A percentile compares a stretch with the other conserved stretches of the same genome.
These are phyloP conservation scores for Ustilago hordei DNA, from an alignment of 1,284 basidiomycete species.

Conservation along the genomic window DNA sequence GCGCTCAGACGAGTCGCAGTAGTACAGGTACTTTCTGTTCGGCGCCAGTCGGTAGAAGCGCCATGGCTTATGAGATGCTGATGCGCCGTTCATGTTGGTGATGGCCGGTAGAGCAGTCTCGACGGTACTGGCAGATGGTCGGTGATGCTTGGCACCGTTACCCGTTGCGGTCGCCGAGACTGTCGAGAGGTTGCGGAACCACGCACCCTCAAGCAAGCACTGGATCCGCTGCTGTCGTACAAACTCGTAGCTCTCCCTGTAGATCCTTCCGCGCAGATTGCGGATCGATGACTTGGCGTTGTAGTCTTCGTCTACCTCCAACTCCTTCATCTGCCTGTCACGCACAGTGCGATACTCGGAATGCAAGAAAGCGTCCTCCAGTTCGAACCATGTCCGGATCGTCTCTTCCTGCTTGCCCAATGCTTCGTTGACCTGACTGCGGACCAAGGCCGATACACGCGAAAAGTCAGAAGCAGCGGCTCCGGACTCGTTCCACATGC, in stretches of 20 bases:
- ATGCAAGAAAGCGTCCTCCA: slow-evolving; percentile 85
- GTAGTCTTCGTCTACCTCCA: slow-evolving; percentile 88
- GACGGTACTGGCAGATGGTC: slow-evolving; percentile 38
- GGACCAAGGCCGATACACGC: slow-evolving; percentile 83
- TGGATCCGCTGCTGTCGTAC: slow-evolving; percentile 89
- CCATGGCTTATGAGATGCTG: slow-evolving; percentile 50
- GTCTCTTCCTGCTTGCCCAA: slow-evolving; percentile 79
- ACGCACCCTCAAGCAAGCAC: slow-evolving; percentile 87
- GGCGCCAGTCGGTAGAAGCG: slow-evolving; percentile 70
- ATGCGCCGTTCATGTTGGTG: slow-evolving; percentile 8
- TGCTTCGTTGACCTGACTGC: slow-evolving; percentile 76
- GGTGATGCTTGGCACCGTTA: slow-evolving; percentile 12
- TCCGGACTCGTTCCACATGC: slow-evolving; percentile 94
- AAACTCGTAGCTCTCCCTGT: slow-evolving; percentile 92
- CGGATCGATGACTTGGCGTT: slow-evolving; percentile 55
- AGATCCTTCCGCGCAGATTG: slow-evolving; percentile 86
- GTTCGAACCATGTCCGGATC: slow-evolving; percentile 78
- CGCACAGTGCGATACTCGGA: slow-evolving; percentile 87
- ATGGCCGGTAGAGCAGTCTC: slow-evolving; percentile 22
- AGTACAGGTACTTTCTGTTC: slow-evolving; percentile 82
- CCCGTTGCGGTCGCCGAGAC: not conserved
- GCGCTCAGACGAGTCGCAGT: slow-evolving; percentile 81
- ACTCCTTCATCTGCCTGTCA: slow-evolving; percentile 91
- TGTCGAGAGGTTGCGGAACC: slow-evolving; percentile 78
- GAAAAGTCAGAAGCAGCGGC: slow-evolving; percentile 77